A percentile compares a stretch with the other conserved stretches of the same genome.
phyloP scores from a whole-genome alignment of 2,329 filamentous ascomycete genomes.

The Aspergillus sp. region DNA sequence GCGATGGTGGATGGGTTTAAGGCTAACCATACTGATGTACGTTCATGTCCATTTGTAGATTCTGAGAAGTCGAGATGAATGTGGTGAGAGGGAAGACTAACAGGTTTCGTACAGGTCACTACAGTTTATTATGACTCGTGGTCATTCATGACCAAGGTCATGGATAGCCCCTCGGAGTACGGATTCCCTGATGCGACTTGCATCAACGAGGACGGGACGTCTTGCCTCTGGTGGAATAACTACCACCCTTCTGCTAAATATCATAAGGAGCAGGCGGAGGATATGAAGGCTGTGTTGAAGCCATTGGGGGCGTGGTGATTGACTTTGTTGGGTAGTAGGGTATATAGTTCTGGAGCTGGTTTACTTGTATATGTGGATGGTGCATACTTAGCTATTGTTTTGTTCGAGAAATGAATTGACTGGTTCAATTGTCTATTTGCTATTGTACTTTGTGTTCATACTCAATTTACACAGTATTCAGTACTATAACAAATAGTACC shows the following conservation, averaged over 20 bases:
- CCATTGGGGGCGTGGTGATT: conserved; percentile 27
- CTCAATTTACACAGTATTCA: neutral
- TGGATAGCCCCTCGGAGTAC: conserved; percentile 27
- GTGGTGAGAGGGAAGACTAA: too few relatives aligned
- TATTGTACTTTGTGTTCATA: neutral
- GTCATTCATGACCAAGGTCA: conserved; percentile 29
- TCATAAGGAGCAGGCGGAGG: conserved; percentile 28
- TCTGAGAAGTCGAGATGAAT: too few relatives aligned
- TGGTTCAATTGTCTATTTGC: neutral
- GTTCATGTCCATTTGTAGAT: conserved; percentile 5
- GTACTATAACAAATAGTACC: neutral
- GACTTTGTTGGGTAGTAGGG: neutral
- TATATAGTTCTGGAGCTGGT: neutral
- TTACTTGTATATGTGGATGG: neutral
- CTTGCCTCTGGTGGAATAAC: conserved; percentile 35
- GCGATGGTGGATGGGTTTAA: conserved; percentile 21
- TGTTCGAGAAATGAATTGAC: neutral
- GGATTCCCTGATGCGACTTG: conserved; percentile 30
- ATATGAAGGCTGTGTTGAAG: conserved; percentile 27
- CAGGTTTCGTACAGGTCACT: conserved; percentile 15
- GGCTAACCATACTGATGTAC: conserved; percentile 20
- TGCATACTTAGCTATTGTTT: neutral
- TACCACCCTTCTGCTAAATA: conserved; percentile 33
- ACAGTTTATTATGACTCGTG: conserved; percentile 30
- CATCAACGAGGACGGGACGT: conserved; percentile 26